A percentile compares a stretch with the other conserved stretches of the same genome.
Conservation (phyloP, 805 yeast species). For the Cyberlindnera xishuangbannaensis region DNA sequence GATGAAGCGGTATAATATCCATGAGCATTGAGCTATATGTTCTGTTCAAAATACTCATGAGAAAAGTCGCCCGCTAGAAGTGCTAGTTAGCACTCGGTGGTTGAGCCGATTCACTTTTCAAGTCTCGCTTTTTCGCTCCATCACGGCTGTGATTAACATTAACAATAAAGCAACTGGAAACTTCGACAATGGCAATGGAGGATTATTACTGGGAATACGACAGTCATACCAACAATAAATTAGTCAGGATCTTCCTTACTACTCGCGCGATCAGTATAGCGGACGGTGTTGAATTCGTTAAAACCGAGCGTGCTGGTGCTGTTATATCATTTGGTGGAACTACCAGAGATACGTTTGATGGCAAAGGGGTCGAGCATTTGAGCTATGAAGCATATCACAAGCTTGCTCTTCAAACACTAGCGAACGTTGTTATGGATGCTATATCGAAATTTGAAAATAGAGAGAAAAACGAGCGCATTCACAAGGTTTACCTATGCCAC, state of each 20-base stretch:
- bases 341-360: constrained; percentile 40
- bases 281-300: constrained; percentile 33
- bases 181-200: too few relatives aligned
- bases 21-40: too few relatives aligned
- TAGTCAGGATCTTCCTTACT: constrained; percentile 24
- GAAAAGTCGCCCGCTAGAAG: background rate
- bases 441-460: constrained; percentile 20
- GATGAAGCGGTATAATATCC: constrained; percentile 33
- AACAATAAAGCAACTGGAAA: too few relatives aligned
- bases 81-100: too few relatives aligned
- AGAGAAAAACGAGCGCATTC: constrained; percentile 22
- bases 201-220: constrained; percentile 8
- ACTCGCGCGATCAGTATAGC: constrained; percentile 13
- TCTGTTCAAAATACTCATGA: constrained; percentile 8
- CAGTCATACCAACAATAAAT: background rate
- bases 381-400: constrained; percentile 41
- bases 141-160: too few relatives aligned
- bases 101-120: too few relatives aligned
- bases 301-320: constrained; percentile 40
- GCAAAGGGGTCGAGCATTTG: constrained; percentile 33
- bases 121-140: too few relatives aligned
- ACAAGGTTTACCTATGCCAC: constrained; percentile 37
- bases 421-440: constrained; percentile 31
- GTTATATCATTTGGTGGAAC: constrained; percentile 45
- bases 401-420: constrained; percentile 36